Base-by-base conservation (phyloP, 2,329 filamentous ascomycete species). In the Hypoxylon sp. region DNA sequence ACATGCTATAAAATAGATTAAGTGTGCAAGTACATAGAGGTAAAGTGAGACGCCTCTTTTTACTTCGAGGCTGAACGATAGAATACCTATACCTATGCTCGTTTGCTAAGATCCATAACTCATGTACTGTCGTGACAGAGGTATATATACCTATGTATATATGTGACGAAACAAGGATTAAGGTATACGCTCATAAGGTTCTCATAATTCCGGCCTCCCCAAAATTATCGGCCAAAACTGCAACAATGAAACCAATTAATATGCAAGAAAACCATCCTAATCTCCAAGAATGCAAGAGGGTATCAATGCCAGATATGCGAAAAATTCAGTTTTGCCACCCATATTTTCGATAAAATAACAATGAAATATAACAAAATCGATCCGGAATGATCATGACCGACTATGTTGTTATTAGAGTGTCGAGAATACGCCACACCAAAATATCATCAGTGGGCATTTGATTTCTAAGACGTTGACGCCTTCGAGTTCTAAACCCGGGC, bases 281-380 rank as follows among this genome's bases (percentile, higher is more conserved):
- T 38, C 19, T 34, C 48, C 13, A 45, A 57, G 28, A 62, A 58
- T 45, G 50, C 38, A 57, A 57, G 41, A 36, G 68, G 68, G 68
- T 70, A 70, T 70, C 68, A 60, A 65, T 58, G 57, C 49, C 41
- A 62, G 60, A 51, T 38, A 68, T 60, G 38, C 43, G n/a, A 68
- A 53, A 52, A 45, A 32, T 50, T 38, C 36, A 60, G 34, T 36
- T 36, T 49, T 41, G 55, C 28, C 45, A 36, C 56, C 50, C 25
- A 5, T 43, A 30, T 58, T 49, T 41, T 48, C 45, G 19, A 53
- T 36, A 53, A 53, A 11, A 11, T 28, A 38, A 38, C 45, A 53
- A 53, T n/a, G 14, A 45, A 38, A 30, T n/a, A 38, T 38, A 30
- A 48, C 1, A 11, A 46, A n/a, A 10, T 52, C 9, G 30, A 43